Conservation (phyloP, 805 yeast genomes). For the Kuraishia capsulata region DNA sequence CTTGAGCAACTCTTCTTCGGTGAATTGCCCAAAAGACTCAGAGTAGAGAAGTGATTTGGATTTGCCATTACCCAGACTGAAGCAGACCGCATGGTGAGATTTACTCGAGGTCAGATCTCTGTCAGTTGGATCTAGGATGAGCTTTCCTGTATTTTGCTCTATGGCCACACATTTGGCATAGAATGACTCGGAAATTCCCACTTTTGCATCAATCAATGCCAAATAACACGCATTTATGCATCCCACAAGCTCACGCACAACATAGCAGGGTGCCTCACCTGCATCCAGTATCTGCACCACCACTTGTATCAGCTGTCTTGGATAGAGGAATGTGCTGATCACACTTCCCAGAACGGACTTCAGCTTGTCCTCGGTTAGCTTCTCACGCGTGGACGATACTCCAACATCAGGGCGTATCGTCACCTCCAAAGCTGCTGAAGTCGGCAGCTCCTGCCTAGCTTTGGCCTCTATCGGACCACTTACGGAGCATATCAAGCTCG, state of each 20-base stretch:
- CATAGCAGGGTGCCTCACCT: constrained; percentile 29
- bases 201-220: constrained; percentile 75
- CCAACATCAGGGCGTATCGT: constrained; percentile 75
- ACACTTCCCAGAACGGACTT: constrained; percentile 51
- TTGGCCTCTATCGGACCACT: constrained; percentile 89
- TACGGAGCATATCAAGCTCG: constrained; percentile 64
- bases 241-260: constrained; percentile 48
- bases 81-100: constrained; percentile 63
- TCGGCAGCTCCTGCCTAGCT: constrained; percentile 76
- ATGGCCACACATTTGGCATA: constrained; percentile 45
- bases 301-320: constrained; percentile 69
- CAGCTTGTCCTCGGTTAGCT: constrained; percentile 62
- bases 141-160: constrained; percentile 14
- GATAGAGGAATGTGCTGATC: constrained; percentile 56
- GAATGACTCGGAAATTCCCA: constrained; percentile 58
- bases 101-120: constrained; percentile 30
- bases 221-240: constrained; percentile 65
- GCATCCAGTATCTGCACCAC: constrained; percentile 55
- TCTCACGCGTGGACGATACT: constrained; percentile 63
- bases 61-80: constrained; percentile 39
- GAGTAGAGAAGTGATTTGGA: constrained; percentile 51
- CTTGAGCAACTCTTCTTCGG: constrained; percentile 41
- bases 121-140: constrained; percentile 36
- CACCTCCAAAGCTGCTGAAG: constrained; percentile 67
- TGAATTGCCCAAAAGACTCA: constrained; percentile 68